These are phyloP conservation scores for Penicillium sp. DNA, from an alignment of 2,329 filamentous ascomycete genomes.

Conservation along the genomic window DNA sequence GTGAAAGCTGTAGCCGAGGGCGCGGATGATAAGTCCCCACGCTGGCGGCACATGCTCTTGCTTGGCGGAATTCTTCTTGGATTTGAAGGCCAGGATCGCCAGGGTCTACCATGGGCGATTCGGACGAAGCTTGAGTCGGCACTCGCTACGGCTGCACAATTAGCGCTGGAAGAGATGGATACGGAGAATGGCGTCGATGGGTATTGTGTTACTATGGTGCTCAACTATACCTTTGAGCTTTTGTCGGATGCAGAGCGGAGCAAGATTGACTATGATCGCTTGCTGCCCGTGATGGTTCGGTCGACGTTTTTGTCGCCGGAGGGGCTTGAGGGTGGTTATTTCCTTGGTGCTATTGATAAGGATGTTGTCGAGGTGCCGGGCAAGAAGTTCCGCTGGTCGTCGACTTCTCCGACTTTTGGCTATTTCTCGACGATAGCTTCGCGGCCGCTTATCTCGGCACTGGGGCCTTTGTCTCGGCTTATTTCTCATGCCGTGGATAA, in stretches of 20 bases:
- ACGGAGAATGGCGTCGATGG: conserved; percentile 55
- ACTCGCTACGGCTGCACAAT: conserved; percentile 73
- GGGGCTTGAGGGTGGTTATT: conserved; percentile 76
- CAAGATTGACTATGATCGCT: conserved; percentile 66
- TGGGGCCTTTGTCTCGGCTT: conserved; percentile 67
- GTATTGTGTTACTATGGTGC: conserved; percentile 65
- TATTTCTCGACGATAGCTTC: conserved; percentile 60
- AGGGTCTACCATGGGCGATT: conserved; percentile 66
- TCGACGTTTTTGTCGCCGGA: conserved; percentile 71
- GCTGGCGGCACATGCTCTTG: conserved; percentile 85
- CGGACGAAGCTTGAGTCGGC: conserved; percentile 72
- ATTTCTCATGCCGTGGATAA: conserved; percentile 66
- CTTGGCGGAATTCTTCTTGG: conserved; percentile 79
- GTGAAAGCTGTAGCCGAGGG: conserved; percentile 62
- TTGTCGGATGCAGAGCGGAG: conserved; percentile 64
- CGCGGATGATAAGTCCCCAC: conserved; percentile 64
- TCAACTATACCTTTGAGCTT: conserved; percentile 77
- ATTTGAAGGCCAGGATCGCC: conserved; percentile 67
- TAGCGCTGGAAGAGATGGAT: conserved; percentile 68
- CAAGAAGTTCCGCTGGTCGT: conserved; percentile 68
- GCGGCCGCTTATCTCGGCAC: conserved; percentile 62
- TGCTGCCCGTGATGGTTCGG: conserved; percentile 72
- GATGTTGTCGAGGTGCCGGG: conserved; percentile 64
- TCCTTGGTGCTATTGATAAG: conserved; percentile 69
- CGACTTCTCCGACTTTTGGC: conserved; percentile 60